Base-by-base conservation (phyloP, 805 yeast genomes). In the Monosporozyma solicola region DNA sequence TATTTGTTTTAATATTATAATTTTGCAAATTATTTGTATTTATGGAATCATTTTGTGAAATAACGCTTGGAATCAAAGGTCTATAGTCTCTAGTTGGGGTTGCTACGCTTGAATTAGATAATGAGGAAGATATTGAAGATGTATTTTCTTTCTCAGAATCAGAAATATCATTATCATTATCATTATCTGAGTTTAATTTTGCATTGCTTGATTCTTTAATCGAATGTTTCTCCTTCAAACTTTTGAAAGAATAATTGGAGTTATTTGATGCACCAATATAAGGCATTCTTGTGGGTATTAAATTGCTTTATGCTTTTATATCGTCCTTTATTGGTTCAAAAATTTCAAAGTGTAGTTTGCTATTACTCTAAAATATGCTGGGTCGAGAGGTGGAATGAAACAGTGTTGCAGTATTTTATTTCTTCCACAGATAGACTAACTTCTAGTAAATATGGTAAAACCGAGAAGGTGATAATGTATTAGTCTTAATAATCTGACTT, bases 181-280 rank as follows among this genome's bases (percentile, higher is more conserved):
- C 29, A 24, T 16, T 27, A 49, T 33, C 20, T 13, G 22, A 16
- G n/a, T 15, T 24, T 15, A 43, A 24, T 37, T 37, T 37, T 11
- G 27, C 15, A 22, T 29, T 47, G 15, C 20, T 32, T 11, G 43
- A 39, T 39, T 50, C 51, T 31, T 49, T 56, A 22, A 60, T 59
- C 7, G 63, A 57, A 47, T 59, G 67, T 53, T 59, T 66, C 52
- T 63, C 67, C 47, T 63, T 65, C 43, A 65, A 57, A 46, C 54
- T 57, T 37, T 52, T 53, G 52, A 63, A 67, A 11, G 64, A 61
- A 16, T 54, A 51, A 24, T 57, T 58, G 7, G 69, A 65, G 25
- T 55, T 57, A 37, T 59, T 59, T 1, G 69, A 63, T 25, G 71
- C 68, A 33, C 67, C 68, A 48, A 65, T 60, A 54, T 62, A 67